Conservation (phyloP, 2,329 filamentous ascomycete species). For the Penicillium sp. region DNA sequence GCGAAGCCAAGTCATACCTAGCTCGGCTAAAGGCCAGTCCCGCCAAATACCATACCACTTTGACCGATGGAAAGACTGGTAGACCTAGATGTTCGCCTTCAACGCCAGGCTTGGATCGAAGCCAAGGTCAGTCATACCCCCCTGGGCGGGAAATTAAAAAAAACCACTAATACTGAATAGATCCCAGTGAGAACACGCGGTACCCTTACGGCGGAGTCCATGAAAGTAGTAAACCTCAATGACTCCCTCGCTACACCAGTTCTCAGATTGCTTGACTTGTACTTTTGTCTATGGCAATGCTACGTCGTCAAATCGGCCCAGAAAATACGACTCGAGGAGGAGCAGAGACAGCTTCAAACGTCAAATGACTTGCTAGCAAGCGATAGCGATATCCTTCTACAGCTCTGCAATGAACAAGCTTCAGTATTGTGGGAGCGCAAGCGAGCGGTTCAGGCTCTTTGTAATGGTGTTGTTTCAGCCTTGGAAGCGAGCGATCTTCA, state of each 20-base stretch:
- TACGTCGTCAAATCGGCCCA: conserved; percentile 3
- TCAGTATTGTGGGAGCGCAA: neutral
- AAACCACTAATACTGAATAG: too few species aligned
- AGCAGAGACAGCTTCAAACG: neutral
- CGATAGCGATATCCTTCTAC: neutral
- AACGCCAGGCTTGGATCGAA: too few species aligned
- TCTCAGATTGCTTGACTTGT: conserved; percentile 2
- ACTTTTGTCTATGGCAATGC: neutral
- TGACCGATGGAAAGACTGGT: too few species aligned
- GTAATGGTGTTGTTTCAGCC: neutral
- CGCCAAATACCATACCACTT: too few species aligned
- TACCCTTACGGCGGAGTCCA: neutral
- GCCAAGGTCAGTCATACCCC: too few species aligned
- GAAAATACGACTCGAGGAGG: conserved; percentile 5
- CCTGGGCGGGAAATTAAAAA: too few species aligned
- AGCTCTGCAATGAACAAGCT: neutral
- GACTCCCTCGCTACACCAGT: neutral
- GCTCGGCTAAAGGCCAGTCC: too few species aligned
- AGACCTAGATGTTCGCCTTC: too few species aligned
- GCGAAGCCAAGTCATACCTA: too few species aligned
- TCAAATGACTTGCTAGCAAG: neutral
- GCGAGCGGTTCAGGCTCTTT: neutral
- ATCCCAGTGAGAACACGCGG: neutral
- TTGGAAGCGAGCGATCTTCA: neutral
- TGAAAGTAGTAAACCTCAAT: neutral